Conservation (phyloP, 768 basidiomycete genomes). For the Leccinum ochraceum region DNA sequence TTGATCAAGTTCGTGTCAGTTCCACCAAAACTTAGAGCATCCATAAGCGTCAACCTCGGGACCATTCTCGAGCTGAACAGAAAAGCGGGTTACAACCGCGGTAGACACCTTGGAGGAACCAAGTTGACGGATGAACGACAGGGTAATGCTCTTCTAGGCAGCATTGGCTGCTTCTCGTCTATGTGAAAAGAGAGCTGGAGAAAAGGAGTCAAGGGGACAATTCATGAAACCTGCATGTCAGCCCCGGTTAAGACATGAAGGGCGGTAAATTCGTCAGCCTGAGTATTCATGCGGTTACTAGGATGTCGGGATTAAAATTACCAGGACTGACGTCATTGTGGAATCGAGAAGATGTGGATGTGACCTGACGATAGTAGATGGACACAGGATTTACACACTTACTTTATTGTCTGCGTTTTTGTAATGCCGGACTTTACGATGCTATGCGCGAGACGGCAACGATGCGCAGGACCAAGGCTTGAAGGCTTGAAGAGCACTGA, state of each 20-base stretch:
- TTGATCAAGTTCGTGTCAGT: neutral
- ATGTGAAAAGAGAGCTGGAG: neutral
- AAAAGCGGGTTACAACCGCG: neutral
- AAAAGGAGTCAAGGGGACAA: neutral
- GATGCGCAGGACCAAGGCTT: too few relatives aligned
- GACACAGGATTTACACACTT: too few relatives aligned
- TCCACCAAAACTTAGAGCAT: neutral
- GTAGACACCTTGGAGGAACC: neutral
- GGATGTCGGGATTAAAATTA: neutral
- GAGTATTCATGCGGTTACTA: too few relatives aligned
- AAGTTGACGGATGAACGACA: neutral
- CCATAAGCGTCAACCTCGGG: neutral
- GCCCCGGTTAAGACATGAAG: neutral
- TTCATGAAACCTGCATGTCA: conserved; percentile 7
- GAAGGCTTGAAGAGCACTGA: too few relatives aligned
- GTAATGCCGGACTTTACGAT: too few relatives aligned
- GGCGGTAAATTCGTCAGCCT: conserved; percentile 10
- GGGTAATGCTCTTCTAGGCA: neutral
- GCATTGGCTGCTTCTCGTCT: neutral
- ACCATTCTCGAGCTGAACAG: neutral
- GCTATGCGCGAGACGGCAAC: too few relatives aligned
- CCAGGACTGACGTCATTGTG: neutral
- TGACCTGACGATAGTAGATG: too few relatives aligned
- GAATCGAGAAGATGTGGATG: too few relatives aligned
- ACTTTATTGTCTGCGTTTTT: too few relatives aligned